Conservation (phyloP, 192 early-diverging fungal species). For the Diversispora eburnea region DNA sequence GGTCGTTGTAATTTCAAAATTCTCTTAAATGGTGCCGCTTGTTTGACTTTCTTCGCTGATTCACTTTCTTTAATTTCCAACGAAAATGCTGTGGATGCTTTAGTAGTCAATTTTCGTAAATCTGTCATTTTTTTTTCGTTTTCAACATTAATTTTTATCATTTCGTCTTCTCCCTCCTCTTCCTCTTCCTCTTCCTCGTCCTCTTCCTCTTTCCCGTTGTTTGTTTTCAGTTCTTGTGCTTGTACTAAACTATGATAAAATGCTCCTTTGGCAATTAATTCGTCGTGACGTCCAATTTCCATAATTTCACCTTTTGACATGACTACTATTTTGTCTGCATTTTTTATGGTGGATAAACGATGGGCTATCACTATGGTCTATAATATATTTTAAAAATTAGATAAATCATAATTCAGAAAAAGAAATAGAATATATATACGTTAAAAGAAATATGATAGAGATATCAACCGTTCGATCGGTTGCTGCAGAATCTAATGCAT, state of each 20-base stretch:
- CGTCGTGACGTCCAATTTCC: slow-evolving; percentile 61
- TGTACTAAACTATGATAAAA: slow-evolving; percentile 55
- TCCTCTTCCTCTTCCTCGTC: slow-evolving; percentile 9
- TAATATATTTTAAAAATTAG: no score
- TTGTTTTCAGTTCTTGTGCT: slow-evolving; percentile 55
- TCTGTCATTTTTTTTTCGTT: slow-evolving; percentile 24
- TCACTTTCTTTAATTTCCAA: no score
- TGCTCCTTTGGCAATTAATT: slow-evolving; percentile 54
- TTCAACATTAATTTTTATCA: slow-evolving; percentile 26
- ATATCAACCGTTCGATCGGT: no score
- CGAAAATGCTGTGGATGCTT: neutral
- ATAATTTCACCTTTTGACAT: slow-evolving; percentile 8
- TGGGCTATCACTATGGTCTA: neutral
- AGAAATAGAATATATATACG: no score
- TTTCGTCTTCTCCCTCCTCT: slow-evolving; percentile 13
- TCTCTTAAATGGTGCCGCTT: no score
- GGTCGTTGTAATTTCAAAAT: no score
- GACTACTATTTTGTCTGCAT: slow-evolving; percentile 53
- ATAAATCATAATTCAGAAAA: no score
- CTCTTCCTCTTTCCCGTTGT: slow-evolving; percentile 22
- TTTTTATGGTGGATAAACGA: slow-evolving; percentile 47
- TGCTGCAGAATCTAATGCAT: no score
- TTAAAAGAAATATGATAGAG: no score
- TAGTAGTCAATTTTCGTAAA: slow-evolving; percentile 37
- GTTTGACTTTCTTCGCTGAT: no score